phyloP scores from a whole-genome alignment of 2,329 filamentous ascomycete genomes.

The Neofusicoccum laricinum region DNA sequence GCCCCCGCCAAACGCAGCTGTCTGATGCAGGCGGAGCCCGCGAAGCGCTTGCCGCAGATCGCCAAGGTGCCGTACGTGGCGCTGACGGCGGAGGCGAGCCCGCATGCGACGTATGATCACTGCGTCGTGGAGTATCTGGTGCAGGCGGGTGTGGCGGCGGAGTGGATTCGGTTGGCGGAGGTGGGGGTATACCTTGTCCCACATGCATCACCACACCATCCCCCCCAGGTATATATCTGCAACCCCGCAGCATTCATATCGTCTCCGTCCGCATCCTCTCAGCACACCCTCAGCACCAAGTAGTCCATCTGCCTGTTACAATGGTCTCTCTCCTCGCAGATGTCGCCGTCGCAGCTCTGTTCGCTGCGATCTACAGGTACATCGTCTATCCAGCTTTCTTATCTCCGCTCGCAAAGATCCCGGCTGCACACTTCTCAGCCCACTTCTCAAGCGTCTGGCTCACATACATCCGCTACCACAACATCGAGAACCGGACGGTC shows the following conservation, averaged over 20 bases:
- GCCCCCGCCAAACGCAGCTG: constrained; percentile 22
- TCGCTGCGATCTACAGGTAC: neutral
- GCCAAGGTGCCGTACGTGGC: constrained; percentile 29
- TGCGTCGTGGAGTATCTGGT: constrained; percentile 27
- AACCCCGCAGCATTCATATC: too few relatives aligned
- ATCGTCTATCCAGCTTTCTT: neutral
- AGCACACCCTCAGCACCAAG: too few relatives aligned
- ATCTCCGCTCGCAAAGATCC: constrained; percentile 42
- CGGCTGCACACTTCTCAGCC: constrained; percentile 66
- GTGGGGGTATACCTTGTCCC: too few relatives aligned
- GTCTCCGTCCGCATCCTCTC: too few relatives aligned
- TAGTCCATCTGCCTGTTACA: too few relatives aligned
- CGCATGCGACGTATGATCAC: constrained; percentile 31
- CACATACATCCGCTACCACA: constrained; percentile 57
- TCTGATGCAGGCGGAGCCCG: constrained; percentile 22
- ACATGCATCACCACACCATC: too few relatives aligned
- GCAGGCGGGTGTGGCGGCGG: constrained; percentile 44
- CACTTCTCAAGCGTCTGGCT: constrained; percentile 67
- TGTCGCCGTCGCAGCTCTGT: neutral
- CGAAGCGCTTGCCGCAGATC: constrained; percentile 22
- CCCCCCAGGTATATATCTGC: too few relatives aligned
- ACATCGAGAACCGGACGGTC: constrained; percentile 62
- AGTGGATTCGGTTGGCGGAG: constrained; percentile 45
- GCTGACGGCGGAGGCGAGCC: constrained; percentile 29
- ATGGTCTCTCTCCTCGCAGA: neutral